Percentiles rank a stretch among this genome's conserved stretches.
Conservation (phyloP, 352 stramenopile species). For the Elongisporangium prolatum region DNA sequence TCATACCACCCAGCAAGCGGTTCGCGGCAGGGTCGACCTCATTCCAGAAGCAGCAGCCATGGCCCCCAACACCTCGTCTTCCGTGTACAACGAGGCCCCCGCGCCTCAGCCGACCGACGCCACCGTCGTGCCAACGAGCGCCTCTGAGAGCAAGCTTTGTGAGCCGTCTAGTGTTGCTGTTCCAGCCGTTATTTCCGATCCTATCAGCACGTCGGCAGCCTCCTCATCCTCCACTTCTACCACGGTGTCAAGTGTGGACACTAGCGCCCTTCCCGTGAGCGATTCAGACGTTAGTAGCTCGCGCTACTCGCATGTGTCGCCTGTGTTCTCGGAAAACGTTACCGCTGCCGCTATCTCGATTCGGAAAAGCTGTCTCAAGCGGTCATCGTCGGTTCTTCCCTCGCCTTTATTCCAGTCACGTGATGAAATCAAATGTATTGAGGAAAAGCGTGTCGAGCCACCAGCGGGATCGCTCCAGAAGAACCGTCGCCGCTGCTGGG, state of each 20-base stretch:
- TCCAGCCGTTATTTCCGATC: slow-evolving; percentile 21
- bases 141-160: background rate
- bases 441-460: background rate
- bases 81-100: slow-evolving; percentile 54
- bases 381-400: slow-evolving; percentile 42
- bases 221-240: slow-evolving; percentile 18
- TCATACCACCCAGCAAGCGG: background rate
- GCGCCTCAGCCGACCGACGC: slow-evolving; percentile 9
- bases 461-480: slow-evolving; percentile 55
- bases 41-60: slow-evolving; percentile 16
- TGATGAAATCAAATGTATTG: background rate
- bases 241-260: background rate
- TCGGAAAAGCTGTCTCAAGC: slow-evolving; percentile 73
- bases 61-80: slow-evolving; percentile 54
- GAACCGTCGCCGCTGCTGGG: slow-evolving; percentile 86
- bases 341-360: slow-evolving; percentile 38
- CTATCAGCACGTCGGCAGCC: slow-evolving; percentile 11
- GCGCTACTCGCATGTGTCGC: slow-evolving; percentile 36
- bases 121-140: slow-evolving; percentile 26
- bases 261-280: background rate
- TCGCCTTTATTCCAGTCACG: slow-evolving; percentile 11
- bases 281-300: slow-evolving; percentile 15
- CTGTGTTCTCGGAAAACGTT: slow-evolving; percentile 38
- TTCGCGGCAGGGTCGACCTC: slow-evolving; percentile 1
- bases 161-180: slow-evolving; percentile 25